phyloP scores from a whole-genome alignment of 225 moss, liverwort and hornwort genomes.

The Polytrichum formosum region DNA sequence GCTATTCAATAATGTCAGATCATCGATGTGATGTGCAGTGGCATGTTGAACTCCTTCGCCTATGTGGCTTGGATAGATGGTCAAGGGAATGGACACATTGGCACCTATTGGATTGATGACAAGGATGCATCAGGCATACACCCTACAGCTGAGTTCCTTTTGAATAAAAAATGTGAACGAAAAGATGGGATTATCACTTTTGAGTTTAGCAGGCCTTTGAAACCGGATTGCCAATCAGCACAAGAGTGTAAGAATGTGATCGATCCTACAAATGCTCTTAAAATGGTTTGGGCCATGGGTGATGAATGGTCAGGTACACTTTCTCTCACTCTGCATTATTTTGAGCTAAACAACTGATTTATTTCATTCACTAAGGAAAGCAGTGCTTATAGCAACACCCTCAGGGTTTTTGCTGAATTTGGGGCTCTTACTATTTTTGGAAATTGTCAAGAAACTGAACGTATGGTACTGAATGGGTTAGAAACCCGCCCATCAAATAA shows the following conservation, averaged over 20 bases:
- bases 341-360: not conserved
- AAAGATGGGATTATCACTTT: constrained; percentile 80
- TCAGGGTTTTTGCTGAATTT: too few species aligned
- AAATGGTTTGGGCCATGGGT: constrained; percentile 99
- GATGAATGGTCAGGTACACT: constrained; percentile 69
- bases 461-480: too few species aligned
- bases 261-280: constrained; percentile 66
- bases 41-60: constrained; percentile 98
- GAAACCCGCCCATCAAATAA: too few species aligned
- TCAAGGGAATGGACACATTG: constrained; percentile 63
- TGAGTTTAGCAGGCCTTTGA: constrained; percentile 88
- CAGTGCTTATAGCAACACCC: too few species aligned
- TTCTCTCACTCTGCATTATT: constrained; percentile 2
- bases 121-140: constrained; percentile 86
- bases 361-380: not conserved
- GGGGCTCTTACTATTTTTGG: too few species aligned
- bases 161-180: constrained; percentile 75
- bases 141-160: constrained; percentile 73
- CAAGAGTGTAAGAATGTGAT: constrained; percentile 94
- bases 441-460: too few species aligned
- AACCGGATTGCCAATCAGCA: constrained; percentile 78
- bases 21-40: constrained; percentile 21
- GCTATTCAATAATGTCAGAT: too few species aligned
- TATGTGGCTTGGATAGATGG: constrained; percentile 96
- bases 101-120: constrained; percentile 95